A percentile compares a stretch with the other conserved stretches of the same genome.
phyloP scores from a whole-genome alignment of 1,139 yeast genomes.

The Magnusiomyces clavatus region DNA sequence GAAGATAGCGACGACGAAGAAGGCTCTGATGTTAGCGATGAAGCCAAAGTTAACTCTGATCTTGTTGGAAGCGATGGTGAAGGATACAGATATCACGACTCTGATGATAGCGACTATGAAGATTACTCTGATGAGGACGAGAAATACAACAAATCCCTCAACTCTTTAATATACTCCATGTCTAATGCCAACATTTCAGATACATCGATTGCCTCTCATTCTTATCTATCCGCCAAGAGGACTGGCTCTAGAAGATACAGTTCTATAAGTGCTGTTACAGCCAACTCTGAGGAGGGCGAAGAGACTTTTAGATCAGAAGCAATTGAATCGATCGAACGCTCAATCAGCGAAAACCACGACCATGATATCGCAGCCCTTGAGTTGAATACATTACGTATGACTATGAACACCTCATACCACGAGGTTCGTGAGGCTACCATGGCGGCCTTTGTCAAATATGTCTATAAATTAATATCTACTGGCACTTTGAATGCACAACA shows the following conservation, averaged over 20 bases:
- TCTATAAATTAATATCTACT: slow-evolving; percentile 64
- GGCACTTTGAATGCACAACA: slow-evolving; percentile 67
- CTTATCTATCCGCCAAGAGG: slow-evolving; percentile 6
- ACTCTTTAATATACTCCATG: slow-evolving; percentile 47
- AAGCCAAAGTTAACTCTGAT: slow-evolving; percentile 28
- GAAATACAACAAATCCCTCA: slow-evolving; percentile 21
- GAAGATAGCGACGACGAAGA: slow-evolving; percentile 24
- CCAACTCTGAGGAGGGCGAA: slow-evolving; percentile 45
- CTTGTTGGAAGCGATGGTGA: slow-evolving; percentile 54
- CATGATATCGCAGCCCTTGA: slow-evolving; percentile 89
- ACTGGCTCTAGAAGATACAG: slow-evolving; percentile 7
- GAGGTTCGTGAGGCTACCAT: slow-evolving; percentile 83
- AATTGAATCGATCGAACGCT: slow-evolving; percentile 84
- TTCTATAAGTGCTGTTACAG: slow-evolving; percentile 19
- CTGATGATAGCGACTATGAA: slow-evolving; percentile 40
- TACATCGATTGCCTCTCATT: slow-evolving; percentile 46
- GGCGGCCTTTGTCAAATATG: slow-evolving; percentile 59
- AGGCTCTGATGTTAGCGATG: slow-evolving; percentile 13
- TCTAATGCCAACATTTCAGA: slow-evolving; percentile 67
- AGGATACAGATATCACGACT: slow-evolving; percentile 47
- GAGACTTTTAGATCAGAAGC: slow-evolving; percentile 88
- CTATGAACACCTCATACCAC: slow-evolving; percentile 90
- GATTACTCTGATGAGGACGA: slow-evolving; percentile 35
- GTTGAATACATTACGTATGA: slow-evolving; percentile 90
- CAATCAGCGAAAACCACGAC: slow-evolving; percentile 86